phyloP scores from a whole-genome alignment of 176 grass and related monocot genomes.

The Cocos nucifera region DNA sequence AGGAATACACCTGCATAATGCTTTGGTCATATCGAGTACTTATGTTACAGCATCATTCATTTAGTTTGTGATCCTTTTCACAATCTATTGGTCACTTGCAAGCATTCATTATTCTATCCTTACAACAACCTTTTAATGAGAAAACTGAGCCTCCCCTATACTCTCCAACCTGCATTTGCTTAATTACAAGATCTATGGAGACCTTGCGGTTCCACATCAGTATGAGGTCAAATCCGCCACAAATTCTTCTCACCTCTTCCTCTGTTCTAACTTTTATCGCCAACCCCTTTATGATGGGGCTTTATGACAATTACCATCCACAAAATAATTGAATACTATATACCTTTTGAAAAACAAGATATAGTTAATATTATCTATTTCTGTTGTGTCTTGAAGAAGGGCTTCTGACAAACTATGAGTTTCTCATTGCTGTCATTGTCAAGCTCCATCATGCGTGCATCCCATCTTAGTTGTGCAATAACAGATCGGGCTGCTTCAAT shows the following conservation, averaged over 20 bases:
- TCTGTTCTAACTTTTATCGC: neutral
- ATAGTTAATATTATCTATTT: constrained; percentile 10
- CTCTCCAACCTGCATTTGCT: constrained; percentile 30
- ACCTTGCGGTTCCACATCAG: constrained; percentile 52
- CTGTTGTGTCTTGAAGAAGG: constrained; percentile 59
- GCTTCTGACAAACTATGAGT: constrained; percentile 85
- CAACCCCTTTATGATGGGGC: no score
- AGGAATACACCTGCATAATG: constrained; percentile 34
- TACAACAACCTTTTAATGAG: constrained; percentile 28
- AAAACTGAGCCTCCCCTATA: constrained; percentile 38
- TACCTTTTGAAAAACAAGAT: neutral
- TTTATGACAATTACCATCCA: neutral
- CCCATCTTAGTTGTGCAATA: constrained; percentile 75
- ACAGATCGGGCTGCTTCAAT: constrained; percentile 74
- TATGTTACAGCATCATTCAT: constrained; percentile 46
- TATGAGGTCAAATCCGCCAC: constrained; percentile 33
- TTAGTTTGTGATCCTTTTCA: constrained; percentile 33
- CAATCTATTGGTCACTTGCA: constrained; percentile 22
- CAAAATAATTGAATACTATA: neutral
- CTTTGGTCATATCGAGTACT: constrained; percentile 29
- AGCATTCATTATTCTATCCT: constrained; percentile 23
- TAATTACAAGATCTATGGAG: constrained; percentile 30
- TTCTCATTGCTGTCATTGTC: constrained; percentile 87
- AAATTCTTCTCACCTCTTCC: neutral
- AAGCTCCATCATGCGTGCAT: constrained; percentile 68